Base-by-base conservation (phyloP, 2,329 filamentous ascomycete species). In the Botryotinia calthae region DNA sequence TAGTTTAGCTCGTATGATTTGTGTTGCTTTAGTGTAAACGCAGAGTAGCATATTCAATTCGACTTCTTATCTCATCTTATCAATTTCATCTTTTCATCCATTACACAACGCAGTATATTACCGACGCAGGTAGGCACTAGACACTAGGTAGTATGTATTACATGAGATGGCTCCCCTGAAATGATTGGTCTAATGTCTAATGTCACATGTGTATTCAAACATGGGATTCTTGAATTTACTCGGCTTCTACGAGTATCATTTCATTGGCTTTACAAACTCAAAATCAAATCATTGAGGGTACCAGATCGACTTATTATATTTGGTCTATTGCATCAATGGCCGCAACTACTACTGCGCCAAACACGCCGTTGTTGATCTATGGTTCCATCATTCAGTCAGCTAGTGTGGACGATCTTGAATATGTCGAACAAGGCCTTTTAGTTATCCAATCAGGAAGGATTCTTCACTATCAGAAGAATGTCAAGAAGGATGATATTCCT, bases 361-460 rank as follows among this genome's bases (percentile, higher is more conserved):
- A 66, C 31, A n/a, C 73, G 9, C 70, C 70, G 1, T 66, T 74
- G 18, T 42, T 69, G 1, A 54, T 75, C 54, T 63, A 70, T 61
- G 74, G 74, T 44, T 64, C 72, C 46, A 34, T 75, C 37, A 74
- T 75, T 28, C 74, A 75, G 44, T 74, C 74, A 12, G 42, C 68
- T 37, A 61, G 64, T 28, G 44, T 66, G 18, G 37, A 70, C 25
- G n/a, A 56, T 25, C 42, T 72, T 58, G 74, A 75, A 18, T 66
- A 72, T 51, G 66, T 73, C 34, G 65, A 73, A 46, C 63, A 65
- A 31, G 74, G 54, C 16, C 59, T 75, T 25, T 34, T 75, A 14
- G n/a, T 75, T 4, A 42, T 74, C 34, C 56, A 72, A n/a, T 63
- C 70, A 20, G 74, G 74, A 14, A 64, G 63, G 25, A 64, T 75